Evolutionary conservation across 2,329 filamentous ascomycete genomes (phyloP), one percentile per base, ranked within the genome.

Genomic region (Beauveria medogensis): DNA sequence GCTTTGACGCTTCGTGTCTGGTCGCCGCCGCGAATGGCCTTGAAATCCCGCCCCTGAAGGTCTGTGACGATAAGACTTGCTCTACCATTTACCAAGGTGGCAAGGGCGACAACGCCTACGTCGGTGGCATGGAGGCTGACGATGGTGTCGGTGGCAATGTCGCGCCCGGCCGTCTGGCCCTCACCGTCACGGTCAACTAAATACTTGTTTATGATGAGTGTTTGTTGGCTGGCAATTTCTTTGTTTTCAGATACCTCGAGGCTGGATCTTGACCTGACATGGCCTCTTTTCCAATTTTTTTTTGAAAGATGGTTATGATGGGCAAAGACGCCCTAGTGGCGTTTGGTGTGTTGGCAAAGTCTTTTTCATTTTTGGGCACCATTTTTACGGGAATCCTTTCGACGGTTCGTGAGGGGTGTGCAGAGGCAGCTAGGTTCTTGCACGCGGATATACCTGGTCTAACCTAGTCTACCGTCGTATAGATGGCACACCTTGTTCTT

Each of bases 1-100:
- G 80, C 46, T 78, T 76, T 62, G 80, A 83, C 61, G 79, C 76
- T 64, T 82, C 79, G 5, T 75, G 74, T 62, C 74, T 83, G 10
- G 77, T 80, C 47, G 71, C 79, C 34, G 72, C 75, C 65, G 63
- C 67, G 30, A 63, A 66, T 57, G 63, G 64, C 60, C 65, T 72
- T 16, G 5, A 61, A 20, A 72, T 75, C 56, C 72, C 70, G 24
- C 73, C 70, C 64, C 69, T 78, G 63, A 67, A 67, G 30, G 73
- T 80, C 64, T 73, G 71, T 63, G 73, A 71, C 59, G 0, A 3
- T 68, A 74, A 64, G 66, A 67, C 3, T 64, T 81, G 78, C 74
- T 77, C 77, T 43, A 72, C 66, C 69, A 69, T 78, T 69, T 70
- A 69, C 66, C 61, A 67, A 22, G 70, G 70, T 60, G 74, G 74